Conservation (phyloP, 202 grass and related monocot genomes). For the Setaria viridis region DNA sequence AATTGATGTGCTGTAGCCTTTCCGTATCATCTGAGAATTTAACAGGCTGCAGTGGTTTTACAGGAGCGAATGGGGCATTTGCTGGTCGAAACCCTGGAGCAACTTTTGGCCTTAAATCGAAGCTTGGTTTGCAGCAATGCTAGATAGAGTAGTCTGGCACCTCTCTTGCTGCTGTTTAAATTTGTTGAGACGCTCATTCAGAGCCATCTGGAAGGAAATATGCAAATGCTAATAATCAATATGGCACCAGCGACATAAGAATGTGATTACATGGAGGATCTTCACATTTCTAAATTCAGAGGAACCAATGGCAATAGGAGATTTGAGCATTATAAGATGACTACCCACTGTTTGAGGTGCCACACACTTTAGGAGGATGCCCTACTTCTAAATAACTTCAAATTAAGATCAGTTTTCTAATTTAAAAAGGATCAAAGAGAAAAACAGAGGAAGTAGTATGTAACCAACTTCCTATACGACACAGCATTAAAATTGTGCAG, state of each 20-base stretch:
- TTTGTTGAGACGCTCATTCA: constrained; percentile 73
- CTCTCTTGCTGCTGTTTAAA: constrained; percentile 85
- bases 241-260: not conserved
- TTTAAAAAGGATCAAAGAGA: not conserved
- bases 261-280: not conserved
- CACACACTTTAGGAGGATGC: not conserved
- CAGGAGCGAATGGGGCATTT: constrained; percentile 38
- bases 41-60: constrained; percentile 37
- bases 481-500: not conserved
- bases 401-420: not conserved
- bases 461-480: not conserved
- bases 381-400: not conserved
- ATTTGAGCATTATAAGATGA: not conserved
- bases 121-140: constrained; percentile 59
- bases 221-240: not conserved
- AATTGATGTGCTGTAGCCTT: constrained; percentile 78
- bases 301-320: not conserved
- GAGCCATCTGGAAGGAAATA: constrained; percentile 69
- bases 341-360: not conserved
- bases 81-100: constrained; percentile 38
- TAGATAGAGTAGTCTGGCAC: constrained; percentile 72
- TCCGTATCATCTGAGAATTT: constrained; percentile 91
- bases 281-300: not conserved
- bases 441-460: not conserved
- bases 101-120: constrained; percentile 41